Evolutionary conservation across 768 basidiomycete species (phyloP).

Genomic region (Dentipellis sp.): DNA sequence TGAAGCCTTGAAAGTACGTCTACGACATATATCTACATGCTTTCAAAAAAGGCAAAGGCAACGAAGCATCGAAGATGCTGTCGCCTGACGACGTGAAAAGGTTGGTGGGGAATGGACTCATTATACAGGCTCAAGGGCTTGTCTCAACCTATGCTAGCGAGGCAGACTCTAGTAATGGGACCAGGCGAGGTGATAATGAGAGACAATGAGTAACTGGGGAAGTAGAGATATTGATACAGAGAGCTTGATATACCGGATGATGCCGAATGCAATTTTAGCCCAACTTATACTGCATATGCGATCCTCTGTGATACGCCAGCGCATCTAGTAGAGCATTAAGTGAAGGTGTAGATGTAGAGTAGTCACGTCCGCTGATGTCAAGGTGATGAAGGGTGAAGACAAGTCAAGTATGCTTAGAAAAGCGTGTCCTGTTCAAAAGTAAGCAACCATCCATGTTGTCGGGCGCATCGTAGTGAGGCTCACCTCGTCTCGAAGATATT

Average conservation of each 20-base stretch:
- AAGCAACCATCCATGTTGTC: background rate
- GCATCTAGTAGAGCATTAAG: background rate
- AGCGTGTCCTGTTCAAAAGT: conserved; percentile 55
- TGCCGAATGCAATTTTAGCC: too few relatives aligned
- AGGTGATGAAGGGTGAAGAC: background rate
- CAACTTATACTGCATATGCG: too few relatives aligned
- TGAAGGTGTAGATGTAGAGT: background rate
- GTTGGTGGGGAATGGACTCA: too few relatives aligned
- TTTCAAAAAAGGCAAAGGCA: too few relatives aligned
- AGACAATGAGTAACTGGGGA: background rate
- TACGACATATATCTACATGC: background rate
- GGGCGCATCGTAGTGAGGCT: conserved; percentile 10
- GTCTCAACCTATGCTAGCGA: too few relatives aligned
- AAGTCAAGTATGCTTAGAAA: conserved; percentile 32
- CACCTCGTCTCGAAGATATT: conserved; percentile 96
- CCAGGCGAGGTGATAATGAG: background rate
- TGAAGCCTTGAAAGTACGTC: background rate
- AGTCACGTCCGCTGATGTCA: background rate
- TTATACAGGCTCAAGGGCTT: too few relatives aligned
- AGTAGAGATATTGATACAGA: background rate
- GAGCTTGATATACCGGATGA: too few relatives aligned
- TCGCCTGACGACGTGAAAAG: too few relatives aligned
- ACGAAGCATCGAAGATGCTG: too few relatives aligned
- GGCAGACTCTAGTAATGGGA: background rate
- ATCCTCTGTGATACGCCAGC: background rate